phyloP scores from a whole-genome alignment of 202 grass and related monocot genomes.

The Setaria italica region DNA sequence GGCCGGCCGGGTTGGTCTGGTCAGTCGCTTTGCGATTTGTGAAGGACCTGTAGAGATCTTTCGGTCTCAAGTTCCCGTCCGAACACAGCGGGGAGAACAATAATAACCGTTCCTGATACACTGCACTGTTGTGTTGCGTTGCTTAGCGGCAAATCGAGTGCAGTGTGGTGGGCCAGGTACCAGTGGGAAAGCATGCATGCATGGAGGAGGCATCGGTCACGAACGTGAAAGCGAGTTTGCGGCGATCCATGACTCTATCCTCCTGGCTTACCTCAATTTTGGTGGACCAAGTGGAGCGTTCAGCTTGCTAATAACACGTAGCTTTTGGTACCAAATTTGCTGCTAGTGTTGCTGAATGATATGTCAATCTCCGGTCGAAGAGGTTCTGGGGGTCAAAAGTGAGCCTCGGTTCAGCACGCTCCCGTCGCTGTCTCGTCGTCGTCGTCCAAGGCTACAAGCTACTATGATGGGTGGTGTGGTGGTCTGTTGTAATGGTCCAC shows the following conservation, averaged over 20 bases:
- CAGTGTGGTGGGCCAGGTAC: too few relatives aligned
- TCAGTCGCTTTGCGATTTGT: too few relatives aligned
- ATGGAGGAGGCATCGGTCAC: background rate
- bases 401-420: background rate
- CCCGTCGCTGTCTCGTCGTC: background rate
- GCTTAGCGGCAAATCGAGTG: too few relatives aligned
- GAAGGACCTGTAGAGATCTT: too few relatives aligned
- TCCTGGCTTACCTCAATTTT: too few relatives aligned
- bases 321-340: background rate
- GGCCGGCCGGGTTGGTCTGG: too few relatives aligned
- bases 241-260: background rate
- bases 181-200: background rate
- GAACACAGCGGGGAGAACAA: too few relatives aligned
- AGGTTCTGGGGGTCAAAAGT: background rate
- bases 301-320: background rate
- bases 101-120: too few relatives aligned
- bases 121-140: too few relatives aligned
- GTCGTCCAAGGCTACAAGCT: background rate
- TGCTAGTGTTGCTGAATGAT: too few relatives aligned
- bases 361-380: background rate
- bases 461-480: background rate
- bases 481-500: background rate
- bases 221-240: conserved; percentile 7
- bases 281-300: background rate
- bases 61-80: too few relatives aligned